Percentiles rank a stretch among this genome's conserved stretches.
These are phyloP conservation scores for Setaria viridis DNA, from an alignment of 202 grass and related monocot genomes.

Conservation along the genomic window DNA sequence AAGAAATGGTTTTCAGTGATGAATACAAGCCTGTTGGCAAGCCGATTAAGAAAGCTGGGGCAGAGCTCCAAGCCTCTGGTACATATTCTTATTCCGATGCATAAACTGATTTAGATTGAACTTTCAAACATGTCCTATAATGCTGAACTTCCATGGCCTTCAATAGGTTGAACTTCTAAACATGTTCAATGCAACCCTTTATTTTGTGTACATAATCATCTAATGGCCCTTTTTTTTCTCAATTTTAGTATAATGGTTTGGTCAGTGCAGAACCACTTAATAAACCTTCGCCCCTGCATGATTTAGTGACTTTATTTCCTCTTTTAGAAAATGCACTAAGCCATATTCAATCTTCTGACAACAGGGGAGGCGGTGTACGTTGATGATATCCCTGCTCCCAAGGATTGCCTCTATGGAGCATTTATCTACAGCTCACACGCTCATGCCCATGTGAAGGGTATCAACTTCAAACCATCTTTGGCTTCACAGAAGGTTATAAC, in stretches of 20 bases:
- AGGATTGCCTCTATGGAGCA: slow-evolving; percentile 79
- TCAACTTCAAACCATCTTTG: slow-evolving; percentile 67
- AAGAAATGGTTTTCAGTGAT: slow-evolving; percentile 44
- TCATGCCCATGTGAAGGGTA: slow-evolving; percentile 64
- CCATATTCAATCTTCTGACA: background rate
- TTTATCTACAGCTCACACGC: slow-evolving; percentile 84
- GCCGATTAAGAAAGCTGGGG: slow-evolving; percentile 65
- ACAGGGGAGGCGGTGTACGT: slow-evolving; percentile 83
- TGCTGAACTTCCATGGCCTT: background rate
- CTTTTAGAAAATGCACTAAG: background rate
- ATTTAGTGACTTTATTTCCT: background rate
- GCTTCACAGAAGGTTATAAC: slow-evolving; percentile 63
- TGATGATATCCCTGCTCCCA: slow-evolving; percentile 78
- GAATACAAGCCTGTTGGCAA: slow-evolving; percentile 74
- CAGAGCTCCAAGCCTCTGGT: slow-evolving; percentile 91
- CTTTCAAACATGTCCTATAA: background rate
- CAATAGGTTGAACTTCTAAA: background rate
- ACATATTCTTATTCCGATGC: background rate
- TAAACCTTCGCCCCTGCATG: background rate
- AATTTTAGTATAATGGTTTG: background rate
- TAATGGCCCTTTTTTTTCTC: background rate
- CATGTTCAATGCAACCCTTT: background rate
- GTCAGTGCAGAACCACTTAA: slow-evolving; percentile 7
- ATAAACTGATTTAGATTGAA: background rate
- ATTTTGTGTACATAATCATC: background rate